Evolutionary conservation across 1,284 basidiomycete species (phyloP).

Genomic region (Rhodotorula mucilaginosa): DNA sequence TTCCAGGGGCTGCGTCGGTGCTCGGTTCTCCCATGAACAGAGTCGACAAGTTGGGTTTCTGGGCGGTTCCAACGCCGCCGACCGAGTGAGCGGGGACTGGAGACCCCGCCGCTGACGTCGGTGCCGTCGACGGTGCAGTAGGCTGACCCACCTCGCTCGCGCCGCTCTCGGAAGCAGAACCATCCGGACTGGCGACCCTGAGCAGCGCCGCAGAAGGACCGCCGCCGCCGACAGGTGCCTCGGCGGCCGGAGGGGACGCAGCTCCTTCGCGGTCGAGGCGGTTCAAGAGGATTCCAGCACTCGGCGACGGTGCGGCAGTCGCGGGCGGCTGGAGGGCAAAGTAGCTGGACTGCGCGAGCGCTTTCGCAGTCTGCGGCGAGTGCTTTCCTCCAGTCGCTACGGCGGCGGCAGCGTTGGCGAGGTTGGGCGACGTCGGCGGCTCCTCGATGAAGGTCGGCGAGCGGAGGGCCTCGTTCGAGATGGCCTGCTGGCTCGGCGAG

Average conservation of each 20-base stretch:
- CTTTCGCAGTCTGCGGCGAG: not conserved
- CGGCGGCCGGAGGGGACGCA: conserved; percentile 1
- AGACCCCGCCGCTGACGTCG: conserved; percentile 10
- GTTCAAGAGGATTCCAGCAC: not conserved
- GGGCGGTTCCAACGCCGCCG: not conserved
- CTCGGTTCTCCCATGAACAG: conserved; percentile 6
- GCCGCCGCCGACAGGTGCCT: not conserved
- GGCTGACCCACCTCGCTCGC: conserved; percentile 7
- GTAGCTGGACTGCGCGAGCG: not conserved
- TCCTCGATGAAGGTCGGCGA: conserved; percentile 10
- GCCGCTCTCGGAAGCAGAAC: conserved; percentile 12
- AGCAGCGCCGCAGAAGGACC: not conserved
- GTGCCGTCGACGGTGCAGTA: not conserved
- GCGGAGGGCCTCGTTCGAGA: conserved; percentile 8
- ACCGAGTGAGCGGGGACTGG: not conserved
- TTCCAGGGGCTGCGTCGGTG: not conserved
- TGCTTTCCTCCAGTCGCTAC: not conserved
- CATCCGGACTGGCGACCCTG: conserved; percentile 10
- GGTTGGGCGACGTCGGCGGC: conserved; percentile 10
- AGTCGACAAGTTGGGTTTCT: conserved; percentile 10
- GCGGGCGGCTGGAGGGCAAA: conserved; percentile 15
- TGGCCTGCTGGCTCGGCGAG: not conserved
- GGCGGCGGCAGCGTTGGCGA: not conserved
- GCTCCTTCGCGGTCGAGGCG: conserved; percentile 1
- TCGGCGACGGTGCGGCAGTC: not conserved